Percentiles rank a stretch among this genome's conserved stretches.
Evolutionary conservation across 106 monocot genomes (phyloP).

Genomic region (Dioscorea alata): DNA sequence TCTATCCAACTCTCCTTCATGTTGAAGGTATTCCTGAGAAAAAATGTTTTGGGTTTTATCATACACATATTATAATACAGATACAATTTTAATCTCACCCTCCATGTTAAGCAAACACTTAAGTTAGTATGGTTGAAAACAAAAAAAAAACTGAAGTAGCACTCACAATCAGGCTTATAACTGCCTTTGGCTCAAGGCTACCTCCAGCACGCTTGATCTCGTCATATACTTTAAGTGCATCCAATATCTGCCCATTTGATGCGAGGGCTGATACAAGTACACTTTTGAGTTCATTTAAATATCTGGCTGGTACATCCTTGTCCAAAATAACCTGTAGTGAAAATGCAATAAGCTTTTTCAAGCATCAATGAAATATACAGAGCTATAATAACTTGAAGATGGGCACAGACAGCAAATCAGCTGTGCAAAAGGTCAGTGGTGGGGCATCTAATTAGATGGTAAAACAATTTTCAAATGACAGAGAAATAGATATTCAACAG

Average conservation of each 20-base stretch:
- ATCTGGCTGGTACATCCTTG: conserved; percentile 30
- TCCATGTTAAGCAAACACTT: not conserved
- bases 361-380: no score
- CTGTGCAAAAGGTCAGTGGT: no score
- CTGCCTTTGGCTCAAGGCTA: conserved; percentile 56
- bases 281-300: conserved; percentile 56
- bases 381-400: no score
- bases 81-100: no score
- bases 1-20: conserved; percentile 56
- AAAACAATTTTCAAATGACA: no score
- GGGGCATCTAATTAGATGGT: no score
- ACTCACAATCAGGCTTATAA: conserved; percentile 70
- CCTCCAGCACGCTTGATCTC: conserved; percentile 67
- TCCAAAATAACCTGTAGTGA: conserved; percentile 54
- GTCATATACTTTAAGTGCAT: conserved; percentile 67
- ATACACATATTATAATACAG: not conserved
- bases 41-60: not conserved
- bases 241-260: conserved; percentile 57
- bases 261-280: conserved; percentile 68
- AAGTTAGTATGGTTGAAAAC: not conserved
- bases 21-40: conserved; percentile 46
- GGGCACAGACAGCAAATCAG: no score
- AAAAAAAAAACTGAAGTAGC: not conserved
- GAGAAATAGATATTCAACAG: no score
- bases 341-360: not conserved